Base-by-base conservation (phyloP, 129 eudicot genomes). In the Tagetes patula region DNA sequence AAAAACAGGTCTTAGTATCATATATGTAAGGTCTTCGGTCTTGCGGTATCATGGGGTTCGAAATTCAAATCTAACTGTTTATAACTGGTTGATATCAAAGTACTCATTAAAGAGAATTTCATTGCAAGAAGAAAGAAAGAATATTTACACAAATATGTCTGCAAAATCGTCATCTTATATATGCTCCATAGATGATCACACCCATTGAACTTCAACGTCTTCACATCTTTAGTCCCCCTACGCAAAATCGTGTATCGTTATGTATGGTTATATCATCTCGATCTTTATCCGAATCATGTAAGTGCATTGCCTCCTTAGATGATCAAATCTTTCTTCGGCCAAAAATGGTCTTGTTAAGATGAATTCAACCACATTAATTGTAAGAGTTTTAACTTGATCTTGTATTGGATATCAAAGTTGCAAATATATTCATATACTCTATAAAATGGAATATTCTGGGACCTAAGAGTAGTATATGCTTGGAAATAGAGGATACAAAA, bases 371-470 rank as follows among this genome's bases (percentile, higher is more conserved):
- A 32, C 39, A 7, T 32, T 1, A 0, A 20, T 20, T 20, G 39
- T 56, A 56, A 56, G 64, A 56, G 64, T 56, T 56, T 56, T 6
- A 56, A 56, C 40, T 32, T 20, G 27, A 20, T 20, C 40, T 31
- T 3, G 64, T 5, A 8, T 58, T 32, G 13, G 64, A 58, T 58
- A 39, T 10, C 40, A 58, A 33, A 58, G 64, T 58, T 58, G 64
- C 64, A 58, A 8, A 58, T 58, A 14, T 58, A 58, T 39, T 58
- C 39, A 58, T 58, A 58, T 58, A 58, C 64, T 58, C n/a, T 58
- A 32, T 32, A 14, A 58, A 58, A 58, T 58, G 64, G 64, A 58
- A 58, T 58, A 58, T 58, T 58, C 40, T 58, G 3, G 64, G 31
- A 3, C 6, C 64, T 55, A 58, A 58, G 32, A 32, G 39, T 58